Evolutionary conservation across 2,329 filamentous ascomycete species (phyloP).

Genomic region (Ascochyta lentis): DNA sequence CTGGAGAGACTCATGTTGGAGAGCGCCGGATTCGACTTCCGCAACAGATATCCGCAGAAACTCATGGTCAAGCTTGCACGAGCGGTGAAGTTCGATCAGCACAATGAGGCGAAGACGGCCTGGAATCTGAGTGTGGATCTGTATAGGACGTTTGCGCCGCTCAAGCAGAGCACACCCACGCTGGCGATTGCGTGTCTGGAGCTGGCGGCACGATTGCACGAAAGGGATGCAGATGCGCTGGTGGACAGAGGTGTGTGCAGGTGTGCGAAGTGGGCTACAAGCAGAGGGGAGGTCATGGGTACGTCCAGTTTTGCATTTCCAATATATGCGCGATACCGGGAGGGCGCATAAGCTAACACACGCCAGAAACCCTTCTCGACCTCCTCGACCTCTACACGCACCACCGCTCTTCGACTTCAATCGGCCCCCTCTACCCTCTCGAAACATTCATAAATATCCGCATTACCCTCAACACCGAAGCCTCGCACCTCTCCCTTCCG

Average conservation of each 20-base stretch:
- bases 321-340: too few relatives aligned
- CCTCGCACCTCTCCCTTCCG: constrained; percentile 66
- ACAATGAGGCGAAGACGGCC: constrained; percentile 68
- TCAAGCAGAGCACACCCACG: constrained; percentile 87
- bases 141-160: constrained; percentile 89
- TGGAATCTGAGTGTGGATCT: constrained; percentile 87
- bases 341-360: constrained; percentile 6
- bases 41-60: constrained; percentile 85
- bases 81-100: constrained; percentile 61
- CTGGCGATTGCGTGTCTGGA: constrained; percentile 85
- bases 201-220: constrained; percentile 74
- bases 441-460: constrained; percentile 85
- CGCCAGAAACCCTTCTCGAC: constrained; percentile 84
- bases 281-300: constrained; percentile 56
- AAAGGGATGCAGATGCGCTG: constrained; percentile 60
- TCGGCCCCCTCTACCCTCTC: constrained; percentile 75
- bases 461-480: constrained; percentile 84
- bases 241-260: constrained; percentile 52
- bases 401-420: constrained; percentile 74
- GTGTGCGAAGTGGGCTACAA: constrained; percentile 56
- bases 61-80: constrained; percentile 80
- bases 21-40: constrained; percentile 91
- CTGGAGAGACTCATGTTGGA: constrained; percentile 93
- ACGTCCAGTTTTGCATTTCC: not conserved
- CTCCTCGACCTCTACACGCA: constrained; percentile 92